Base-by-base conservation (phyloP, 305 asterid species). In the Plantago lanceolata region DNA sequence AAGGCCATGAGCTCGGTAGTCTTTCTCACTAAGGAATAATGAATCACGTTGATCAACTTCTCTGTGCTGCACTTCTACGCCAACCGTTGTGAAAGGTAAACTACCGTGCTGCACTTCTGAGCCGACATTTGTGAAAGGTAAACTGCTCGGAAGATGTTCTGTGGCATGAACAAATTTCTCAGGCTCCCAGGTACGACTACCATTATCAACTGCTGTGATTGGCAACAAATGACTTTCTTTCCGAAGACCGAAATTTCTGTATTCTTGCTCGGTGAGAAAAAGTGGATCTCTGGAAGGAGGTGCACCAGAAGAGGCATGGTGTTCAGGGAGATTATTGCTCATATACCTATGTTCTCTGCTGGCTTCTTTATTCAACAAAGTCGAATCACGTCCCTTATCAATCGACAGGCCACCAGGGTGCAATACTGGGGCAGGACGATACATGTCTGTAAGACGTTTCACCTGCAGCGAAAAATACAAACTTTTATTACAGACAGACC, bases 241-340 rank as follows among this genome's bases (percentile, higher is more conserved):
- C 48, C 31, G 90, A 77, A 88, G 94, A 63, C 96, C 95, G 48
- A 68, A 72, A 68, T 62, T 80, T 76, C 98, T 77, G 66, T 91
- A 91, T 69, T 86, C 89, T 69, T 76, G 78, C 77, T 83, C 95
- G 0, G 90, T 74, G 40, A 84, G 85, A 68, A 83, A 85, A 61
- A 64, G 78, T 4, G 82, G 77, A 15, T 40, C 67, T 48, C 48
- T 73, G 19, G 75, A 66, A 51, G 68, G 76, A 53, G 47, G 74
- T 53, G 47, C 37, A 52, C 61, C 71, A 40, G 73, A 73, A 40
- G 60, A 24, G 55, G 28, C 73, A 60, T 21, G 72, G 71, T 29
- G 70, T 58, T 61, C 70, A 40, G 77, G 21, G 55, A 68, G 40
- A 33, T 5, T 53, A 58, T 64, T 54, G 66, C 40, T 69, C 53